These are phyloP conservation scores for Candida freyschussii DNA, from an alignment of 1,139 yeast genomes.

Conservation along the genomic window DNA sequence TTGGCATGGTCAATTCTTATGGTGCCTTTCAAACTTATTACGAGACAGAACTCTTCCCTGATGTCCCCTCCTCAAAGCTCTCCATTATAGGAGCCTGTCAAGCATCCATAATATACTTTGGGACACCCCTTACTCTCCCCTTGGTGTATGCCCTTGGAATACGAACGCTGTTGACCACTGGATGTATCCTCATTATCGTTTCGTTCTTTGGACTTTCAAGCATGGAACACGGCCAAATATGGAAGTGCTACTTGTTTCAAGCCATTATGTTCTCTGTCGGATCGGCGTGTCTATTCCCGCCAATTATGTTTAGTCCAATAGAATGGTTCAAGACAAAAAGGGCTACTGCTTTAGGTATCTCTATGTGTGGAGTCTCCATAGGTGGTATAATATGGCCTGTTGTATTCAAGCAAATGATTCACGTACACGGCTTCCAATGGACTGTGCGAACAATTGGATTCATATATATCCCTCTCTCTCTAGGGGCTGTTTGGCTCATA, in stretches of 20 bases:
- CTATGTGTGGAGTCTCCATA: conserved; percentile 54
- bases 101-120: conserved; percentile 53
- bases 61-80: conserved; percentile 52
- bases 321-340: conserved; percentile 57
- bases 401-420: conserved; percentile 18
- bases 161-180: conserved; percentile 38
- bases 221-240: conserved; percentile 43
- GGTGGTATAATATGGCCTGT: conserved; percentile 24
- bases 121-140: conserved; percentile 49
- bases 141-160: conserved; percentile 35
- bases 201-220: conserved; percentile 52
- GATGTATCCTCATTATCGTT: conserved; percentile 45
- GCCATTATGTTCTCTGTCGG: conserved; percentile 63
- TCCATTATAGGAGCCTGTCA: conserved; percentile 69
- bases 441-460: conserved; percentile 19
- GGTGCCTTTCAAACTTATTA: conserved; percentile 65
- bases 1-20: conserved; percentile 68
- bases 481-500: conserved; percentile 11
- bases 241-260: conserved; percentile 65
- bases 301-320: conserved; percentile 51
- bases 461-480: conserved; percentile 17
- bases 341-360: conserved; percentile 51
- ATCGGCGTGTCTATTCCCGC: conserved; percentile 53
- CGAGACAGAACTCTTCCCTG: conserved; percentile 43
- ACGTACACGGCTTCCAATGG: conserved; percentile 18